Base-by-base conservation (phyloP, 805 yeast species). In the Hanseniaspora guilliermondii region DNA sequence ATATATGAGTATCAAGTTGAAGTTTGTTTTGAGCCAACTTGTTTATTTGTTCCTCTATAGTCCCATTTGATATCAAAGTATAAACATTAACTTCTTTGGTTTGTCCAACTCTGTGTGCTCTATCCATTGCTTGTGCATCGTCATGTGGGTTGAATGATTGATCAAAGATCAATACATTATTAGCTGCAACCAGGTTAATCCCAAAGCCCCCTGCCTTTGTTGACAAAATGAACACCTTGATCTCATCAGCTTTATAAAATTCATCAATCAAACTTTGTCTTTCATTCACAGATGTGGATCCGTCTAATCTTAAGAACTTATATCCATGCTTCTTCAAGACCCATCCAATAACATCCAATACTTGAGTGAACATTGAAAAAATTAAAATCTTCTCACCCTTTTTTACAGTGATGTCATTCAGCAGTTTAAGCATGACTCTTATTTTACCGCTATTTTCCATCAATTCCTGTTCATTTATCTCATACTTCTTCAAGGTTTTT, bases 201-300 rank as follows among this genome's bases (percentile, higher is more conserved):
- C 99, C 99, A 69, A 93, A 93, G 0, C 99, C 99, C 65, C 99
- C 99, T 0, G 98, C 97, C 65, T 87, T 87, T 3, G 99, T 93
- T 11, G 96, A 87, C 44, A 93, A 72, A 49, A 93, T 72, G 63
- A 93, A 91, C 3, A 93, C 83, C 0, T 95, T 91, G 59, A 93
- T 86, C 5, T 79, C 73, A 0, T 77, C 76, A 58, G 88, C 95
- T 35, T 85, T 88, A 62, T 87, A 83, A 64, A 85, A 93, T 60
- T 79, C 79, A 70, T 93, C 98, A 60, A 93, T 91, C 60, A 91
- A 71, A 56, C 85, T 87, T 68, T 93, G 98, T 64, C 99, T 79
- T 27, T 85, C 82, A 58, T 93, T 96, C 54, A 93, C 98, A 14
- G 89, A 76, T 0, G 99, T 93, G 56, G 76, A 76, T n/a, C 99